Evolutionary conservation across 2,329 filamentous ascomycete species (phyloP).

Genomic region (Stachybotrys chartarum): DNA sequence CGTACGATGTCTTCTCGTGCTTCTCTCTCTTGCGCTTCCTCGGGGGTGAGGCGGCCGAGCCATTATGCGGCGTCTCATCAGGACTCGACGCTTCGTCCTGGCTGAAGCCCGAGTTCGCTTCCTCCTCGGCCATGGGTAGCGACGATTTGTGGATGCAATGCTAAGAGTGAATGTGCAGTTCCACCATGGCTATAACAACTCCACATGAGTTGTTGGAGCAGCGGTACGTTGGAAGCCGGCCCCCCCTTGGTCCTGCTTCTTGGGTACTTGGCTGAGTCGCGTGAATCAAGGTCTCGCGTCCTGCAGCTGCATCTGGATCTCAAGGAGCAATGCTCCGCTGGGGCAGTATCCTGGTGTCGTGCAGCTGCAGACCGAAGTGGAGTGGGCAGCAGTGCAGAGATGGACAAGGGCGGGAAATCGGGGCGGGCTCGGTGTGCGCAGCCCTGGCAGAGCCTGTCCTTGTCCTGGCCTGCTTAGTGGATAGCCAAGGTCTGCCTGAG

Average conservation of each 20-base stretch:
- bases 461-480: no score
- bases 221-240: not conserved
- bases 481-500: not conserved
- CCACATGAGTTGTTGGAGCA: slow-evolving; percentile 15
- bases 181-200: slow-evolving; percentile 5
- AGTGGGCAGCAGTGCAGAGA: not conserved
- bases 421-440: not conserved
- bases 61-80: slow-evolving; percentile 20
- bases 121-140: slow-evolving; percentile 25
- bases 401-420: not conserved
- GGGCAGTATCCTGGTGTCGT: not conserved
- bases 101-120: slow-evolving; percentile 26
- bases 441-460: no score
- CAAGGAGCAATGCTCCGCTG: not conserved
- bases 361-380: not conserved
- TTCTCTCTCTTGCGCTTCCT: slow-evolving; percentile 33
- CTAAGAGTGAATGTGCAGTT: not conserved
- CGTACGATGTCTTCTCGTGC: slow-evolving; percentile 36
- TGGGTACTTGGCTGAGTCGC: no score
- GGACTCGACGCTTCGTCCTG: slow-evolving; percentile 29
- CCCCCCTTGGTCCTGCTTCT: no score
- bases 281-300: not conserved
- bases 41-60: slow-evolving; percentile 12
- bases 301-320: not conserved
- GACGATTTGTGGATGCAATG: slow-evolving; percentile 2